Conservation (phyloP, 768 basidiomycete genomes). For the Lactarius deliciosus region DNA sequence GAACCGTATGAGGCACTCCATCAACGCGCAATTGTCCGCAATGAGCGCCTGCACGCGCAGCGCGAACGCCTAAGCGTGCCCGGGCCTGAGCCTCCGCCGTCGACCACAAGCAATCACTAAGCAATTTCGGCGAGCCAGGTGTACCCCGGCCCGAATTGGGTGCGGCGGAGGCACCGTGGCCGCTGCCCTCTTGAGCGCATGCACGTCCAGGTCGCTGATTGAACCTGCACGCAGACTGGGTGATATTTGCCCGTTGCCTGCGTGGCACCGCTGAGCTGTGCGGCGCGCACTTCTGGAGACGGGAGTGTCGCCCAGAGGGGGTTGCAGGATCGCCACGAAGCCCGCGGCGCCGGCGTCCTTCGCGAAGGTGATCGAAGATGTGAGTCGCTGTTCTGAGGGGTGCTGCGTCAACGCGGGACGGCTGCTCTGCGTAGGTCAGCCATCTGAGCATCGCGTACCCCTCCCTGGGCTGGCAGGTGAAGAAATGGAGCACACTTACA, state of each 20-base stretch:
- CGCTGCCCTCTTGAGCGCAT: conserved; percentile 65
- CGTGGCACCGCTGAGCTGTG: conserved; percentile 53
- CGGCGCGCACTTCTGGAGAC: conserved; percentile 76
- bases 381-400: conserved; percentile 1
- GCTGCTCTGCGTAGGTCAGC: conserved; percentile 19
- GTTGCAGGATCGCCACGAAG: conserved; percentile 60
- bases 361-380: conserved; percentile 34
- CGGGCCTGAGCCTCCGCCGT: conserved; percentile 22
- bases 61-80: conserved; percentile 69
- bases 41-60: conserved; percentile 77
- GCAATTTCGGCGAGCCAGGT: conserved; percentile 6
- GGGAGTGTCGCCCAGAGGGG: conserved; percentile 80
- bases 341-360: conserved; percentile 46
- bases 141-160: conserved; percentile 26
- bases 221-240: conserved; percentile 42
- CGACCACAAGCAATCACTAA: conserved; percentile 16
- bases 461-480: not conserved
- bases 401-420: not conserved
- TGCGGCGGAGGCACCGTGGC: not conserved
- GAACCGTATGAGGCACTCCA: conserved; percentile 79
- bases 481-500: conserved; percentile 41
- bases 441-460: conserved; percentile 15
- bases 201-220: conserved; percentile 81
- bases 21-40: conserved; percentile 80
- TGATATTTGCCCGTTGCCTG: not conserved